Evolutionary conservation across 345 rosid genomes (phyloP).

Genomic region (Salix suchowensis): DNA sequence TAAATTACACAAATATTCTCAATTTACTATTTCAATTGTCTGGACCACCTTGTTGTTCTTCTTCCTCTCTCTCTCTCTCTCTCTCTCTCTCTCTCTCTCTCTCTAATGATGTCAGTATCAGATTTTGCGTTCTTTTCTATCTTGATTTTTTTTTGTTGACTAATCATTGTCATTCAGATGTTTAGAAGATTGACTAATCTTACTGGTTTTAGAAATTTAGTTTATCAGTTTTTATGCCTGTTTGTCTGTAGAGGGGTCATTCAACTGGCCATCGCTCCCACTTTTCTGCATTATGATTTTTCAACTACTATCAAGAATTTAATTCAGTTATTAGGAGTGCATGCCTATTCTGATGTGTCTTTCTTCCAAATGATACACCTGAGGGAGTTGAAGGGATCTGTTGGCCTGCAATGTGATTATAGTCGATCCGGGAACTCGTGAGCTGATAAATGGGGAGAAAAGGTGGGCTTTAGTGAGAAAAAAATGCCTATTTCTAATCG

Average conservation of each 20-base stretch:
- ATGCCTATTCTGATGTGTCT: not conserved
- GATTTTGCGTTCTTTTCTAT: not conserved
- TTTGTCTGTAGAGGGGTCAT: not conserved
- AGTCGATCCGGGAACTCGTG: not conserved
- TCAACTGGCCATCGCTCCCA: not conserved
- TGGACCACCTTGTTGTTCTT: too few relatives aligned
- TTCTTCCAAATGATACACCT: not conserved
- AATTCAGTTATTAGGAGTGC: not conserved
- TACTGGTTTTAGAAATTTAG: not conserved
- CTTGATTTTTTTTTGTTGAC: not conserved
- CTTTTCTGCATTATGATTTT: not conserved
- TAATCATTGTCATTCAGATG: not conserved
- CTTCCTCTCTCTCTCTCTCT: too few relatives aligned
- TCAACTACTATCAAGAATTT: not conserved
- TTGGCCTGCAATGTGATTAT: not conserved
- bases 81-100: too few relatives aligned
- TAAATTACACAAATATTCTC: too few relatives aligned
- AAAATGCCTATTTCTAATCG: not conserved
- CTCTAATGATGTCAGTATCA: too few relatives aligned
- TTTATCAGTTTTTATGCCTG: not conserved
- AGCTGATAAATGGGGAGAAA: not conserved
- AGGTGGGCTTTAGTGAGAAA: not conserved
- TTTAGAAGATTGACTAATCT: not conserved
- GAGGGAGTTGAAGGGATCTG: not conserved
- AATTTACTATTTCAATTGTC: not conserved